A percentile compares a stretch with the other conserved stretches of the same genome.
Evolutionary conservation across 2,329 filamentous ascomycete species (phyloP).

Genomic region (Didymella glomerata): DNA sequence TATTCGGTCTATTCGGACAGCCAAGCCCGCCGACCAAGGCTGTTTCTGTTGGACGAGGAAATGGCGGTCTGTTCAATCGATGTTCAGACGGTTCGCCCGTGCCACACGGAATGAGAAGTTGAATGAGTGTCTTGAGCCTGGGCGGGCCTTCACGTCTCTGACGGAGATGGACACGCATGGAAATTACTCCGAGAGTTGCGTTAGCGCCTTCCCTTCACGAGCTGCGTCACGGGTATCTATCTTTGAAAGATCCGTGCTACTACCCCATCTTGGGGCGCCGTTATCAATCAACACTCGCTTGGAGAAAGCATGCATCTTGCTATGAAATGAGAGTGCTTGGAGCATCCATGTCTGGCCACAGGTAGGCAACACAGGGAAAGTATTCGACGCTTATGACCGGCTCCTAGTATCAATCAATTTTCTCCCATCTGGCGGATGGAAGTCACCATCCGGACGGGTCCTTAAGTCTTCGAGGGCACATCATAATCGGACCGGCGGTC

Average conservation of each 20-base stretch:
- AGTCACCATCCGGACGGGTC: background rate
- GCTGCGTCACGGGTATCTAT: background rate
- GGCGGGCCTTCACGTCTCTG: background rate
- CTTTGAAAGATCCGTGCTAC: background rate
- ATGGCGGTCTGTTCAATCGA: conserved; percentile 1
- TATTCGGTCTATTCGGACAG: background rate
- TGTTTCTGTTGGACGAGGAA: background rate
- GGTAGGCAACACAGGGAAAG: background rate
- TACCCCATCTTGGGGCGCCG: background rate
- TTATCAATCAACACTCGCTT: background rate
- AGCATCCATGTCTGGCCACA: background rate
- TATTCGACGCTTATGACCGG: background rate
- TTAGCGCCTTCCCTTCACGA: conserved; percentile 3
- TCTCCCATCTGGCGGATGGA: background rate
- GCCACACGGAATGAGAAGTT: conserved; percentile 6
- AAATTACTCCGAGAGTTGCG: conserved; percentile 7
- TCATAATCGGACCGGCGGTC: background rate
- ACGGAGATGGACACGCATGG: conserved; percentile 9
- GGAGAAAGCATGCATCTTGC: background rate
- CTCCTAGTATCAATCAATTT: background rate
- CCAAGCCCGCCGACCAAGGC: background rate
- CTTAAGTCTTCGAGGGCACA: background rate
- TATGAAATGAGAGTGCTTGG: background rate
- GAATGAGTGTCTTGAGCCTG: background rate
- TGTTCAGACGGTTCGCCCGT: background rate